A percentile compares a stretch with the other conserved stretches of the same genome.
Conservation (phyloP, 306 rosid genomes). For the Pachyrhizus erosus region DNA sequence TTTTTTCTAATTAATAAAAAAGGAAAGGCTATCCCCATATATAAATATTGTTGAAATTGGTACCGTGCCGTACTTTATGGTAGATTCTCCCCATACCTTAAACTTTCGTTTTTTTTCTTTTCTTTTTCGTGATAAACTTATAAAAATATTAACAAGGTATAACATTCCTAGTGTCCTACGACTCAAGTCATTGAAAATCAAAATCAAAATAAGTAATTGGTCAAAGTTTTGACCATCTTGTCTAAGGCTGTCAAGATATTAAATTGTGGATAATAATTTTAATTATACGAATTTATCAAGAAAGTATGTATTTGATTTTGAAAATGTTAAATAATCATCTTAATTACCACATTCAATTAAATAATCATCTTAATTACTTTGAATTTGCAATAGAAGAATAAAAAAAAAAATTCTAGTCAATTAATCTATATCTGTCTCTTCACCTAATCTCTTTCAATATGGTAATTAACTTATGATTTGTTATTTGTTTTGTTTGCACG, state of each 20-base stretch:
- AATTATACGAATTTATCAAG: background rate
- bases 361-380: too few species aligned
- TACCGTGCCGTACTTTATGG: too few species aligned
- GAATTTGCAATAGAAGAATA: too few species aligned
- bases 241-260: background rate
- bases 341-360: too few species aligned
- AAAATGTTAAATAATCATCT: too few species aligned
- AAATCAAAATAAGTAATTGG: slow-evolving; percentile 11
- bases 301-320: too few species aligned
- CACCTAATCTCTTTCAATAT: too few species aligned
- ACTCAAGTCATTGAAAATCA: background rate
- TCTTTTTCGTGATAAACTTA: too few species aligned
- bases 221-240: slow-evolving; percentile 14
- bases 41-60: background rate
- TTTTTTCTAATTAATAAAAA: background rate
- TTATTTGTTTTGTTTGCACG: too few species aligned
- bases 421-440: too few species aligned
- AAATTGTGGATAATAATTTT: background rate
- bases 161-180: background rate
- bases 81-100: background rate
- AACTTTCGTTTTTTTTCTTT: background rate
- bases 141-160: background rate
- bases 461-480: too few species aligned
- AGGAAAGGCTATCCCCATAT: background rate
- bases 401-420: too few species aligned